Conservation (phyloP, 768 basidiomycete species). For the Tricholoma furcatifolium region DNA sequence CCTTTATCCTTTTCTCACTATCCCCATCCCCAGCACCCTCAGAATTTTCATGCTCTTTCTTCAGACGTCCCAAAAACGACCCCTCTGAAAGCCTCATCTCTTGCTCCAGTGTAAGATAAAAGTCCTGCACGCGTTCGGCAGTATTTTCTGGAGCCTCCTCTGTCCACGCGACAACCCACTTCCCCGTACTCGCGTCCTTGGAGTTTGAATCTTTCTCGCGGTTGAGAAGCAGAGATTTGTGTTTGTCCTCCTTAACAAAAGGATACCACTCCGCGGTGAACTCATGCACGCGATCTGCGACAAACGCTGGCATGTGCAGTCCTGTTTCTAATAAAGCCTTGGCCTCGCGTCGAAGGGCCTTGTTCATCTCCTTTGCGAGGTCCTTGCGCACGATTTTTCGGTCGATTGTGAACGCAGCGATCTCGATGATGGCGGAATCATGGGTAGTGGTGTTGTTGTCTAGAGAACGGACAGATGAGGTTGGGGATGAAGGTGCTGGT, state of each 20-base stretch:
- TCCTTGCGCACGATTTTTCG: conserved; percentile 51
- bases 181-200: conserved; percentile 21
- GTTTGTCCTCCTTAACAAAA: conserved; percentile 38
- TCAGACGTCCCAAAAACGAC: conserved; percentile 28
- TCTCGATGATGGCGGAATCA: conserved; percentile 41
- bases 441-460: conserved; percentile 25
- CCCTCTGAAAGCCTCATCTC: conserved; percentile 50
- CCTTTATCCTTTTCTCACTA: conserved; percentile 30
- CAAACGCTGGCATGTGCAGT: conserved; percentile 50
- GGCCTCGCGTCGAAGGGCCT: conserved; percentile 54
- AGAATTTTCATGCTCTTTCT: conserved; percentile 29
- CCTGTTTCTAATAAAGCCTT: conserved; percentile 40
- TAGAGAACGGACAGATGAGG: conserved; percentile 30
- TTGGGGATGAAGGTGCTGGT: conserved; percentile 27
- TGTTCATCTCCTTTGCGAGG: conserved; percentile 52
- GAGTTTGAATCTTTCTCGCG: conserved; percentile 18
- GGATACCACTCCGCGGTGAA: conserved; percentile 58
- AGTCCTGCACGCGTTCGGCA: conserved; percentile 61
- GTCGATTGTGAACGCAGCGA: conserved; percentile 61
- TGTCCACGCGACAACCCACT: conserved; percentile 42
- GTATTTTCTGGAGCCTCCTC: conserved; percentile 52
- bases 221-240: conserved; percentile 3
- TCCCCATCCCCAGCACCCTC: conserved; percentile 27
- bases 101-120: conserved; percentile 65
- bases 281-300: conserved; percentile 55